Evolutionary conservation across 2,329 filamentous ascomycete genomes (phyloP), one percentile per base, ranked within the genome.

Genomic region (Dactylellina cionopaga): DNA sequence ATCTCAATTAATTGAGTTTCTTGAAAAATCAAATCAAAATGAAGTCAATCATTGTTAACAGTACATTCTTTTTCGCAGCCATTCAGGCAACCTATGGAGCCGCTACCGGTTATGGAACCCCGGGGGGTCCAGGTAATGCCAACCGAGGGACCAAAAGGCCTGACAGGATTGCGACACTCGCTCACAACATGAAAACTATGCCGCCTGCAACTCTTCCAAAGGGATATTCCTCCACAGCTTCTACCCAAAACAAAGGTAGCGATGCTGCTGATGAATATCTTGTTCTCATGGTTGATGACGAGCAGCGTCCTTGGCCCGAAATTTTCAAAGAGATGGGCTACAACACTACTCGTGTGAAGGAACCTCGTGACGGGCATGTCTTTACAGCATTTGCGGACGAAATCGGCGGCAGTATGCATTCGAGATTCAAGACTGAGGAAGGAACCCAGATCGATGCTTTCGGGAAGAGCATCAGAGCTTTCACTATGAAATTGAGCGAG

Each of bases 261-360:
- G 41, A 65, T 15, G 59, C 54, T 13, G 68, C 60, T 17, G 72
- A 69, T 10, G 71, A 74, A 47, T 77, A 75, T 52, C 64, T 74
- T 49, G 75, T 76, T n/a, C 56, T 77, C 19, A 43, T 77, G 41
- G 56, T 75, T 37, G 68, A 76, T 10, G 47, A 73, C 2, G 76
- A 77, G 49, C 71, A 63, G 1, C 75, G 75, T 5, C 52, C 63
- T 2, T 75, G 76, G 37, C 60, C 74, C 3, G 44, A 75, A 3
- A 62, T 77, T n/a, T 59, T 77, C 6, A 37, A 39, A 9, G 76
- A 76, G 19, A 77, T 77, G 76, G 69, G 60, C 2, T 63, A 74
- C 10, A 73, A 73, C 9, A 55, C 24, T 24, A 77, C 77, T 2
- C 60, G 79, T 10, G 79, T 84, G 6, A 79, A 82, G 72, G 41